These are phyloP conservation scores for Durotheca rogersii DNA, from an alignment of 495 filamentous ascomycete genomes.

Conservation along the genomic window DNA sequence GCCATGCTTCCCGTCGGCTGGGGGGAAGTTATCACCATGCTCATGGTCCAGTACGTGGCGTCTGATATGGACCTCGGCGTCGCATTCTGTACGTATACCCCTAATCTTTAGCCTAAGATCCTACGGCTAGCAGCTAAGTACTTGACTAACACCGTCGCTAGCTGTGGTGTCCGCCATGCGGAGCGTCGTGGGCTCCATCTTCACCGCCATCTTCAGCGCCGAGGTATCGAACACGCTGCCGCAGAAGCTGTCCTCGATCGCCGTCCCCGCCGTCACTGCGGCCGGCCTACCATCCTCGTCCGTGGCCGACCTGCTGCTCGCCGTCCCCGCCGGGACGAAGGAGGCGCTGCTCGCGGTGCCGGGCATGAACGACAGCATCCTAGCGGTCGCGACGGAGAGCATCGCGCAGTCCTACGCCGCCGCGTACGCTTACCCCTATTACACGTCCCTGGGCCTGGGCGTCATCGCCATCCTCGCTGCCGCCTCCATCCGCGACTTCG, in stretches of 20 bases:
- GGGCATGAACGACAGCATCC: constrained; percentile 42
- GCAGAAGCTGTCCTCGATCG: constrained; percentile 36
- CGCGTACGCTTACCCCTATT: constrained; percentile 8
- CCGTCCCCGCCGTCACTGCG: constrained; percentile 37
- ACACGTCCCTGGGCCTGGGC: constrained; percentile 3
- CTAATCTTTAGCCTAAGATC: constrained; percentile 40
- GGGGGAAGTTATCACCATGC: constrained; percentile 20
- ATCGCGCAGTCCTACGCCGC: constrained; percentile 6
- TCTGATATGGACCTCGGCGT: constrained; percentile 44
- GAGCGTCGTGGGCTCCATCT: constrained; percentile 19
- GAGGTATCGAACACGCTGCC: constrained; percentile 46
- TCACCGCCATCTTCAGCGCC: constrained; percentile 42
- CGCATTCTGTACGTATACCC: constrained; percentile 38
- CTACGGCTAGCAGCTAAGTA: constrained; percentile 10
- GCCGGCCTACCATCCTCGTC: constrained; percentile 45
- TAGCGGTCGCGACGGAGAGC: constrained; percentile 25
- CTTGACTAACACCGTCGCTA: constrained; percentile 13
- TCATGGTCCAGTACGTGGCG: constrained; percentile 17
- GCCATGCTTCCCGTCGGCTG: constrained; percentile 13
- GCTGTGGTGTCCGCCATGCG: constrained; percentile 44
- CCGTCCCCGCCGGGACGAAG: constrained; percentile 31
- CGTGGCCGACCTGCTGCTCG: constrained; percentile 41
- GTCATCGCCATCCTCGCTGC: constrained; percentile 7
- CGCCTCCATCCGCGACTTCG: constrained; percentile 10
- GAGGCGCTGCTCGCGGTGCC: constrained; percentile 39